Base-by-base conservation (phyloP, 371 early-diverging fungal species). In the Mortierella sp. region DNA sequence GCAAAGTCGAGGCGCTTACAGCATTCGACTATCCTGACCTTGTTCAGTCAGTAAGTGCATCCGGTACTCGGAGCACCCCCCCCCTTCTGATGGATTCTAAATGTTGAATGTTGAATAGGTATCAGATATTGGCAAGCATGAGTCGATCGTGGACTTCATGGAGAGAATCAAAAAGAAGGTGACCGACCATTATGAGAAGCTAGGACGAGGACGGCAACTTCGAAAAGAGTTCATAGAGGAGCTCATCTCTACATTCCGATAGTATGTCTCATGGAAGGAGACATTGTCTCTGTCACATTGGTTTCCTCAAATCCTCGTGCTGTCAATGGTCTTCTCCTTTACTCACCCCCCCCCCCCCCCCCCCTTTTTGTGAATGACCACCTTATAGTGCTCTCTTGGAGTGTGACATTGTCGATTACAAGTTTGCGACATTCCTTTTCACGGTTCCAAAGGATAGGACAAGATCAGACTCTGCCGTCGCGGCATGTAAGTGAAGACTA, bases 321-420 rank as follows among this genome's bases (percentile, higher is more conserved):
- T n/a, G n/a, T n/a, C n/a, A n/a, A n/a, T n/a, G n/a, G n/a, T n/a
- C n/a, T n/a, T n/a, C n/a, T 34, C 10, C 10, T 34, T 34, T 34
- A 34, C 34, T 34, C 34, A 34, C 10, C 34, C 10, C 34, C 34
- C 39, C 19, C 14, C 31, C 9, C 10, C 28, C 9, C 19, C 46
- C 44, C 29, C 19, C 31, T 37, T 24, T 27, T 43, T 27, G 34
- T 34, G n/a, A n/a, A n/a, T n/a, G n/a, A n/a, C n/a, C n/a, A n/a
- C n/a, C n/a, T n/a, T 8, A 13, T 74, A 74, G 76, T 12, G 40
- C 63, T 27, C 50, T 76, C 21, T 29, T 76, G 27, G 76, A 76
- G 22, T 76, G 57, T 41, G 76, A 76, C 37, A 16, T 40, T 22
- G 45, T 48, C 14, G 51, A 64, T 24, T 27, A 68, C 28, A 68